Evolutionary conservation across 2,329 filamentous ascomycete genomes (phyloP).

Genomic region (Hymenoscyphus fraxineus): DNA sequence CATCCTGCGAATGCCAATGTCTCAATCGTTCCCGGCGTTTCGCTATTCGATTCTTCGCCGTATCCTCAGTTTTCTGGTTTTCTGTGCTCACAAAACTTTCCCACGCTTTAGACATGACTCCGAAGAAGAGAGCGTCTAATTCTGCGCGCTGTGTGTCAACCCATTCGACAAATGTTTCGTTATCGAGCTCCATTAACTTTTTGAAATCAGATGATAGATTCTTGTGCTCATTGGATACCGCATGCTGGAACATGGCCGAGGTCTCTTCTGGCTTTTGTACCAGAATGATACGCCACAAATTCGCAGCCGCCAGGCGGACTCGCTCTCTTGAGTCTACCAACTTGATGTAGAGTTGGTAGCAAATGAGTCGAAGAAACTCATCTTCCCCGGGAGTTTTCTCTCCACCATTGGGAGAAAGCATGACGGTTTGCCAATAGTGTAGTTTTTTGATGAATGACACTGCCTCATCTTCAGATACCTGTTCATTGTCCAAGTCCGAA

Average conservation of each 20-base stretch:
- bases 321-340: conserved; percentile 66
- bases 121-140: conserved; percentile 78
- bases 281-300: conserved; percentile 85
- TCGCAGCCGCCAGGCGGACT: conserved; percentile 72
- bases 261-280: conserved; percentile 90
- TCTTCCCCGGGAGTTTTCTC: conserved; percentile 41
- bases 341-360: conserved; percentile 89
- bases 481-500: conserved; percentile 72
- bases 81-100: conserved; percentile 81
- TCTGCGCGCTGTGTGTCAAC: conserved; percentile 76
- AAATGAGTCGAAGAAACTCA: conserved; percentile 72
- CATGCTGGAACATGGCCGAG: conserved; percentile 66
- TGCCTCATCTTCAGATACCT: conserved; percentile 57
- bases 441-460: conserved; percentile 77
- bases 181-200: conserved; percentile 81
- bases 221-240: conserved; percentile 65
- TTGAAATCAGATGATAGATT: conserved; percentile 74
- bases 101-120: conserved; percentile 77
- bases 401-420: conserved; percentile 71
- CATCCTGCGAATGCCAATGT: conserved; percentile 70
- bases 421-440: conserved; percentile 91
- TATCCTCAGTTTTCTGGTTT: conserved; percentile 75
- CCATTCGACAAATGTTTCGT: conserved; percentile 83
- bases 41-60: conserved; percentile 62
- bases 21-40: conserved; percentile 81